A percentile compares a stretch with the other conserved stretches of the same genome.
Conservation (phyloP, 768 basidiomycete genomes). For the Rubroboletus satanas region DNA sequence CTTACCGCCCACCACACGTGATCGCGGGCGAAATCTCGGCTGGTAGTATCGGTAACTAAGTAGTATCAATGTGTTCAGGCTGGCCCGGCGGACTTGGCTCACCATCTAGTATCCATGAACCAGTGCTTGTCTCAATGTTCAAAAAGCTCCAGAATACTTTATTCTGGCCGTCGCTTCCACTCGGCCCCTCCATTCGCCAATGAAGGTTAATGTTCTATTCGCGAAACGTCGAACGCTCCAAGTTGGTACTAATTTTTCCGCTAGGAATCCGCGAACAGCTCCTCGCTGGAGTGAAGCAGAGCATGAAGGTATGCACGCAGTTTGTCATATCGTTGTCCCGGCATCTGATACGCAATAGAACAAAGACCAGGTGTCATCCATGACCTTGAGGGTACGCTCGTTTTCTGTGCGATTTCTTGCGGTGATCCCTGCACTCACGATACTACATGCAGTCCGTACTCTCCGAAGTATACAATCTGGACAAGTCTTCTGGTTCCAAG, state of each 20-base stretch:
- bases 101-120: constrained; percentile 10
- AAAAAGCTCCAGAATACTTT: constrained; percentile 8
- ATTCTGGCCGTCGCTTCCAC: constrained; percentile 7
- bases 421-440: background rate
- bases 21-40: constrained; percentile 4
- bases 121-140: constrained; percentile 5
- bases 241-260: background rate
- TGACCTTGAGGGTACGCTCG: constrained; percentile 50
- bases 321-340: background rate
- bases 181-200: constrained; percentile 10
- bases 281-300: constrained; percentile 51
- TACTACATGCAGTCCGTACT: constrained; percentile 51
- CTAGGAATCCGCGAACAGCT: constrained; percentile 54
- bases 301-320: constrained; percentile 61
- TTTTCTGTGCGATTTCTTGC: background rate
- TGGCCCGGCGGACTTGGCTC: background rate
- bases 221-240: background rate
- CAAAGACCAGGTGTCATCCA: constrained; percentile 55
- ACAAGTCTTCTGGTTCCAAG: constrained; percentile 48
- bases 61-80: background rate
- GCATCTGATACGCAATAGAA: constrained; percentile 36
- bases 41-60: too few species aligned
- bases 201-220: constrained; percentile 18
- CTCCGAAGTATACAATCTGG: constrained; percentile 63
- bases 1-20: constrained; percentile 16